Conservation (phyloP, 1,139 yeast genomes). For the Hyphopichia wangnamkhiaoensis region DNA sequence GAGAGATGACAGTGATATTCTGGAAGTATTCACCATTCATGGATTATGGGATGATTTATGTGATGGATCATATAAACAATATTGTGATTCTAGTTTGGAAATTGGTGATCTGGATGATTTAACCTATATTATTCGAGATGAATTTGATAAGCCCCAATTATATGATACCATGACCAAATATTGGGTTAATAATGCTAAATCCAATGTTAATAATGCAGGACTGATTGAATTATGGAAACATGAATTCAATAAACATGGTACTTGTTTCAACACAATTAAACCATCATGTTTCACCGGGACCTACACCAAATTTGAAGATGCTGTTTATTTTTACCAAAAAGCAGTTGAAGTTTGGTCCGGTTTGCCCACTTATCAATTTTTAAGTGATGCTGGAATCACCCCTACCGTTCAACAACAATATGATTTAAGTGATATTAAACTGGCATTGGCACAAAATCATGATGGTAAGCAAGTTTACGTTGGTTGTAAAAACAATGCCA, state of each 20-base stretch:
- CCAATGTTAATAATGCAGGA: conserved; percentile 32
- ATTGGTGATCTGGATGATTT: conserved; percentile 29
- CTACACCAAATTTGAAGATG: conserved; percentile 33
- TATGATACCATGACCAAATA: conserved; percentile 31
- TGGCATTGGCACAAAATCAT: conserved; percentile 31
- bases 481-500: conserved; percentile 35
- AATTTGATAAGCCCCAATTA: conserved; percentile 30
- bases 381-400: conserved; percentile 32
- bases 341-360: conserved; percentile 36
- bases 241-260: conserved; percentile 47
- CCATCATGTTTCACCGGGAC: conserved; percentile 37
- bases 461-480: conserved; percentile 34
- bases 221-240: conserved; percentile 38
- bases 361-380: conserved; percentile 36
- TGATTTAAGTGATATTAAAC: conserved; percentile 28
- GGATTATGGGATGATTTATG: conserved; percentile 46
- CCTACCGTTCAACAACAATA: conserved; percentile 34
- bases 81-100: conserved; percentile 33
- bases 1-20: conserved; percentile 11
- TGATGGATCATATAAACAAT: conserved; percentile 35
- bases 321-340: conserved; percentile 35
- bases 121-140: conserved; percentile 28
- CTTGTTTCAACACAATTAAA: conserved; percentile 44
- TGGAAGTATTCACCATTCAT: conserved; percentile 37
- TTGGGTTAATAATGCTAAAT: conserved; percentile 38